Evolutionary conservation across 2,329 filamentous ascomycete species (phyloP).

Genomic region (Aspergillus sergii): DNA sequence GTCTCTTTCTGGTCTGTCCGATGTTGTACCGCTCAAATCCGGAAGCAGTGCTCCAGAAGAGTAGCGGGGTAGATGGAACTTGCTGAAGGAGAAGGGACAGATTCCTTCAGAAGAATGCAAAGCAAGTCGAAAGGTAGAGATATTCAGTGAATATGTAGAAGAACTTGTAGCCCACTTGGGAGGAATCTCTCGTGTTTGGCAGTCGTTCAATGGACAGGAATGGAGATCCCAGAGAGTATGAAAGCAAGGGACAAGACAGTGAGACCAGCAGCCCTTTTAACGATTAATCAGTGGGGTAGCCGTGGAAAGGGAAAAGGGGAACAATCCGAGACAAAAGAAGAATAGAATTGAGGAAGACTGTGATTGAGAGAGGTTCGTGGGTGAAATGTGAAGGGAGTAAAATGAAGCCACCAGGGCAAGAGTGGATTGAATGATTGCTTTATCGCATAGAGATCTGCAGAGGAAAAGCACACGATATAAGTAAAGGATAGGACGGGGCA

Average conservation of each 20-base stretch:
- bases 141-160: neutral
- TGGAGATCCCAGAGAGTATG: neutral
- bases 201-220: neutral
- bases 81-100: neutral
- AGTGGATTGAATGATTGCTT: slow-evolving; percentile 11
- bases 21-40: neutral
- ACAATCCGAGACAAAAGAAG: slow-evolving; percentile 16
- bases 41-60: neutral
- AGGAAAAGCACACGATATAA: slow-evolving; percentile 2
- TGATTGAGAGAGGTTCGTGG: neutral
- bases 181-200: neutral
- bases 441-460: neutral
- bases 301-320: neutral
- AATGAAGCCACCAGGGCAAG: neutral
- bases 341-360: slow-evolving; percentile 15
- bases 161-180: neutral
- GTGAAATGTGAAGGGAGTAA: neutral
- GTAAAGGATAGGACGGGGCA: slow-evolving; percentile 12
- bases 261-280: neutral
- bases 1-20: neutral
- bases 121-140: neutral
- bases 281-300: neutral
- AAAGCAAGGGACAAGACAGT: neutral
- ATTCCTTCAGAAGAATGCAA: neutral
- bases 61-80: neutral